Evolutionary conservation across 345 rosid genomes (phyloP).

Genomic region (Garcia nutans): DNA sequence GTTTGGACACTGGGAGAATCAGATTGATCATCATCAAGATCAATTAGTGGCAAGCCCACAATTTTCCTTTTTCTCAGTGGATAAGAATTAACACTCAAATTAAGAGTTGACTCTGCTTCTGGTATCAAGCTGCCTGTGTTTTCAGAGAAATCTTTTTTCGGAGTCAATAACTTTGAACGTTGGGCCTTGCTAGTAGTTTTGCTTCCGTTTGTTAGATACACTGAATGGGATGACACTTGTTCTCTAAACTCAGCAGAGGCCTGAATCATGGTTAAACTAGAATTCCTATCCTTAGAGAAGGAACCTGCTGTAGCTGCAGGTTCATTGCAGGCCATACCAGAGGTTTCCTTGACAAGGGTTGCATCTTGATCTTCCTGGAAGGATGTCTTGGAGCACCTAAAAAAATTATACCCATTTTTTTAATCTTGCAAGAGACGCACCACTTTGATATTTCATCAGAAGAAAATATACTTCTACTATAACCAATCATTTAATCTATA

Average conservation of each 20-base stretch:
- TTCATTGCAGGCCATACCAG: constrained; percentile 31
- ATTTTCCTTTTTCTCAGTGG: constrained; percentile 56
- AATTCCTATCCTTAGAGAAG: constrained; percentile 45
- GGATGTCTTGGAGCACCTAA: constrained; percentile 51
- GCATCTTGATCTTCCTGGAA: constrained; percentile 54
- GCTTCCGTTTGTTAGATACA: constrained; percentile 34
- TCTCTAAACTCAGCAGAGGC: constrained; percentile 46
- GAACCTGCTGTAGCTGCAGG: constrained; percentile 23
- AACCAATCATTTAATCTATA: neutral
- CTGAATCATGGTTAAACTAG: constrained; percentile 48
- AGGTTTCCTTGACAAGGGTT: constrained; percentile 54
- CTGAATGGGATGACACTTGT: constrained; percentile 40
- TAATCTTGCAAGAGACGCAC: neutral
- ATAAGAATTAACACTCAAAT: constrained; percentile 67
- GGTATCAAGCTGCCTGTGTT: constrained; percentile 32
- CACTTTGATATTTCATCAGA: neutral
- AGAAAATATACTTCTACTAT: neutral
- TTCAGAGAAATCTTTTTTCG: constrained; percentile 38
- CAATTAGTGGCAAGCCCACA: constrained; percentile 37
- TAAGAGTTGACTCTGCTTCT: constrained; percentile 53
- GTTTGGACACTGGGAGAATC: constrained; percentile 26
- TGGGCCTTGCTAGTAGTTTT: constrained; percentile 32
- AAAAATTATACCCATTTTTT: neutral
- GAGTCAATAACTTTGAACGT: constrained; percentile 40
- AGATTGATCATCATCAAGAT: constrained; percentile 33